Base-by-base conservation (phyloP, 1,139 yeast species). In the Kodamaea anthophila region DNA sequence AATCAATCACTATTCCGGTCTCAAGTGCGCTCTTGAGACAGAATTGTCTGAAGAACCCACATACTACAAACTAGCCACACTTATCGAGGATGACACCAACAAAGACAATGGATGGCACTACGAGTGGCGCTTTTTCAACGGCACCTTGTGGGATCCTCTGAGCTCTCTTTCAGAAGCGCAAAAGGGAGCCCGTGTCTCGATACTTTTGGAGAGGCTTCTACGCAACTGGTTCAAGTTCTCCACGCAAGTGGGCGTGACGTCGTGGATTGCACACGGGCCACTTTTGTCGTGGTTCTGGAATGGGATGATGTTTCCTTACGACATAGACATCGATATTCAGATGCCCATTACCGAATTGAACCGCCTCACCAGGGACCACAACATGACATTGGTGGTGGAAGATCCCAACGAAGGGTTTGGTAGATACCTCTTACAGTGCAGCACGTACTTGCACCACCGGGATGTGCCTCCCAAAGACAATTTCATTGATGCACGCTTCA, bases 251-350 rank as follows among this genome's bases (percentile, higher is more conserved):
- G 61, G 62, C 1, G 38, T 64, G 5, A 43, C 46, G 10, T 55
- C 68, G 2, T 63, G 70, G 70, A 48, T 62, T 10, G 65, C 69
- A 1, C 70, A 63, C 37, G 68, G 68, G 0, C 48, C 65, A 2
- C 31, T 50, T 7, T 36, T 50, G 13, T 36, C 46, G 12, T 50
- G 54, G 54, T 44, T 46, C 33, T 50, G 55, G 55, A 47, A 48
- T 29, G 54, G 54, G 2, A 26, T 47, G 13, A 39, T 45, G 12
- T 50, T 50, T 26, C 55, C 55, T 2, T 50, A 53, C 51, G 55
- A 50, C 27, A 37, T 37, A 10, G 55, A 50, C 29, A 41, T 48
- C 16, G 55, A 50, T 27, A 51, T 49, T 5, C 55, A 50, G 26
- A 40, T 50, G 47, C 53, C 55, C 4, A 36, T 44, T 7, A 38